phyloP scores from a whole-genome alignment of 306 rosid genomes.

The Fragaria ananassa region DNA sequence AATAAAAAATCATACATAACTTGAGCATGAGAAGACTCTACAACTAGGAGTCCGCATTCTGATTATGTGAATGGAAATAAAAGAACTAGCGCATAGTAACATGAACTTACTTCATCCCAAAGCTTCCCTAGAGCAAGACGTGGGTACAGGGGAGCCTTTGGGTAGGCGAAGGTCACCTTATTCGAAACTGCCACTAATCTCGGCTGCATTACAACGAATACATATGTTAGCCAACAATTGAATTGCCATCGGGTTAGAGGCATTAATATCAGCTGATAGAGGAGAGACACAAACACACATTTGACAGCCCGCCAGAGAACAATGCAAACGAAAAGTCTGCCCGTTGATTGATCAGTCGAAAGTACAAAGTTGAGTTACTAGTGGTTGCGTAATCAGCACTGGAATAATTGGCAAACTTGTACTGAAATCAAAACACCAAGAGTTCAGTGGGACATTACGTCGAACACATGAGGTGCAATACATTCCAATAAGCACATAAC shows the following conservation, averaged over 20 bases:
- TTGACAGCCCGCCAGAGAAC: constrained; percentile 64
- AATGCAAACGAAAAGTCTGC: constrained; percentile 88
- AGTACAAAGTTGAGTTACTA: constrained; percentile 59
- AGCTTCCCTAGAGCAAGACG: constrained; percentile 71
- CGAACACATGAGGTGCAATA: neutral
- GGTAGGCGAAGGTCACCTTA: constrained; percentile 61
- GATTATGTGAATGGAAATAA: neutral
- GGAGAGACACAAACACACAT: constrained; percentile 35
- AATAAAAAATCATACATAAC: neutral
- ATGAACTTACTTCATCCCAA: constrained; percentile 54
- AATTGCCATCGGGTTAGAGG: neutral
- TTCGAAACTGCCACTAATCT: constrained; percentile 73
- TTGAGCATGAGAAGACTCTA: neutral
- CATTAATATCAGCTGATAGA: neutral
- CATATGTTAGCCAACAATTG: neutral
- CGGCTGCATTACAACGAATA: constrained; percentile 37
- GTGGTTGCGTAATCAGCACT: constrained; percentile 39
- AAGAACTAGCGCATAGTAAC: neutral
- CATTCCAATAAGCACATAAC: too few species aligned
- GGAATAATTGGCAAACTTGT: constrained; percentile 42
- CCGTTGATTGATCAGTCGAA: constrained; percentile 84
- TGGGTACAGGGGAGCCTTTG: constrained; percentile 64
- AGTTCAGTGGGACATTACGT: constrained; percentile 10
- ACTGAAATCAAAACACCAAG: constrained; percentile 47
- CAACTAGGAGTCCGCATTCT: neutral